These are phyloP conservation scores for Dryas octopetala DNA, from an alignment of 306 rosid genomes.

Conservation along the genomic window DNA sequence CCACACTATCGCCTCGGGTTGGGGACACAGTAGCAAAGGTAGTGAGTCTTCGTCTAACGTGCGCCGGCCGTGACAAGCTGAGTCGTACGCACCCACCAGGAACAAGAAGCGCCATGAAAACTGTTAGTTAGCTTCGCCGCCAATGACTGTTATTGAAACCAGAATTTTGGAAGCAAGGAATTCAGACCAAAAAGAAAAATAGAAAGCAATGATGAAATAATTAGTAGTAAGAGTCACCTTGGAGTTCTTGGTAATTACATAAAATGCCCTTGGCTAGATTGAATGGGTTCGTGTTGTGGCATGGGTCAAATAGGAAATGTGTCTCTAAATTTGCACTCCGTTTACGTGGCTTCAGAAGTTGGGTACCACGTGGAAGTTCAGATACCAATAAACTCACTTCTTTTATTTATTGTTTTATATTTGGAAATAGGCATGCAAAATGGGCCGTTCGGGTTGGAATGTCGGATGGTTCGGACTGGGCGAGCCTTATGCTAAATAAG, in stretches of 20 bases:
- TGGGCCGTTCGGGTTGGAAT: too few relatives aligned
- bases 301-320: too few relatives aligned
- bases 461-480: too few relatives aligned
- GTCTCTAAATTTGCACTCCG: too few relatives aligned
- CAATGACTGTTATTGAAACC: background rate
- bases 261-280: background rate
- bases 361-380: too few relatives aligned
- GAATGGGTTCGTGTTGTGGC: too few relatives aligned
- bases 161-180: background rate
- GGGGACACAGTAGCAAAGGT: slow-evolving; percentile 57
- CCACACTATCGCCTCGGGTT: slow-evolving; percentile 25
- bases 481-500: too few relatives aligned
- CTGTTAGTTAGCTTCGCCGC: background rate
- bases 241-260: background rate
- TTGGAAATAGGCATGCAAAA: too few relatives aligned
- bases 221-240: background rate
- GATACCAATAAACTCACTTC: too few relatives aligned
- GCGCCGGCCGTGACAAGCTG: slow-evolving; percentile 23
- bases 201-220: background rate
- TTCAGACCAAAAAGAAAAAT: background rate
- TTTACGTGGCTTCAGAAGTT: too few relatives aligned
- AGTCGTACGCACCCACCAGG: slow-evolving; percentile 36
- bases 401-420: too few relatives aligned
- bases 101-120: slow-evolving; percentile 59
- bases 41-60: slow-evolving; percentile 24